Evolutionary conservation across 768 basidiomycete genomes (phyloP).

Genomic region (Phlebiopsis flavidoalba): DNA sequence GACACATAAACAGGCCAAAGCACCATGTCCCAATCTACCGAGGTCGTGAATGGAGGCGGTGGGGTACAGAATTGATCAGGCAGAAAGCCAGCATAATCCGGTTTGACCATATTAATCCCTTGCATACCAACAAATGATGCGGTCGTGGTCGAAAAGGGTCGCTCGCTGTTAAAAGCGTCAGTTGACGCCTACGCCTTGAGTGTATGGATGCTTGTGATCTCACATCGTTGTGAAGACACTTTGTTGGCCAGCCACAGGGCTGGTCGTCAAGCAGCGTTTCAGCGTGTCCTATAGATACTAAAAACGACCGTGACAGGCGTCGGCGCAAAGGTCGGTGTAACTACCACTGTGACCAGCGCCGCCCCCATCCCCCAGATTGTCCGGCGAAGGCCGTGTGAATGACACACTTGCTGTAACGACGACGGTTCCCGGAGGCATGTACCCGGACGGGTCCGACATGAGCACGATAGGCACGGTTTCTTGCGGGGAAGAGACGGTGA

Average conservation of each 20-base stretch:
- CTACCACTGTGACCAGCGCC: conserved; percentile 18
- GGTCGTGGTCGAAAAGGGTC: conserved; percentile 15
- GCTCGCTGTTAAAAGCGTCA: background rate
- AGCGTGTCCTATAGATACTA: conserved; percentile 15
- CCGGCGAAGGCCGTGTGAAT: conserved; percentile 4
- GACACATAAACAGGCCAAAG: background rate
- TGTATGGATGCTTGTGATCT: background rate
- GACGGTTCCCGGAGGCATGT: background rate
- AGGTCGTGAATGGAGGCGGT: background rate
- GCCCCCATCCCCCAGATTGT: background rate
- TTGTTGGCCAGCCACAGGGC: background rate
- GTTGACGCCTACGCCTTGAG: background rate
- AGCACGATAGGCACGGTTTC: conserved; percentile 16
- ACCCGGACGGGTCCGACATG: background rate
- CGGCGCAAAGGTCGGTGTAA: conserved; percentile 17
- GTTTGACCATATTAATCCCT: background rate
- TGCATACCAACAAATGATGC: conserved; percentile 12
- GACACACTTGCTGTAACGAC: background rate
- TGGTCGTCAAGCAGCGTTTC: conserved; percentile 6
- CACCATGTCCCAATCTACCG: background rate
- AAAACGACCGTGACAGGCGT: conserved; percentile 16
- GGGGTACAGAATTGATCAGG: conserved; percentile 19
- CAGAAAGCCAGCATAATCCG: conserved; percentile 18
- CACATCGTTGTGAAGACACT: conserved; percentile 10
- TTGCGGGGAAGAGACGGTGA: conserved; percentile 3